Conservation (phyloP, 176 grass and related monocot species). For the Juncus inflexus region DNA sequence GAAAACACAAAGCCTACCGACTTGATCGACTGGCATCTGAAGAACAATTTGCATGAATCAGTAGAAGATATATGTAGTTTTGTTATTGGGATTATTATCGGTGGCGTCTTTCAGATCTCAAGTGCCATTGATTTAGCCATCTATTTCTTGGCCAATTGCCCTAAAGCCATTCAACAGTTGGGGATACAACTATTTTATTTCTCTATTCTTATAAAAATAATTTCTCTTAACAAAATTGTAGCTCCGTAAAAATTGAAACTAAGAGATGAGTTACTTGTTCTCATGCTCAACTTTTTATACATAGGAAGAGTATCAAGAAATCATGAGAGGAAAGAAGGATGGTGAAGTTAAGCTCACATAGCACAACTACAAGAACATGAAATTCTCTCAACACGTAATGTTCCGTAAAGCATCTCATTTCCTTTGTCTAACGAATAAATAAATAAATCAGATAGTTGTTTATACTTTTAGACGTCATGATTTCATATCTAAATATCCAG, state of each 20-base stretch:
- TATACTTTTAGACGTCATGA: no score
- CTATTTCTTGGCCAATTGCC: conserved; percentile 25
- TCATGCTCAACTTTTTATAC: no score
- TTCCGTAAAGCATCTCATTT: neutral
- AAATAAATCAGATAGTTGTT: no score
- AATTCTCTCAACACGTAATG: conserved; percentile 30
- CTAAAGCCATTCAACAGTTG: conserved; percentile 27
- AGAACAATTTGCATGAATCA: conserved; percentile 1
- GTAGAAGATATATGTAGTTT: conserved; percentile 16
- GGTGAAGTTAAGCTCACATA: conserved; percentile 11
- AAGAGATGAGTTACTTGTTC: no score
- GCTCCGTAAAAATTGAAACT: no score
- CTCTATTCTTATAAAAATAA: no score
- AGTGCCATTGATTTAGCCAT: conserved; percentile 17
- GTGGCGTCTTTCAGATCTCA: neutral
- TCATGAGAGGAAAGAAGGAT: neutral
- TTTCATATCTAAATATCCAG: neutral
- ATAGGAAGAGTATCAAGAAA: conserved; percentile 24
- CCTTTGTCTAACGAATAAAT: no score
- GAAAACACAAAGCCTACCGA: conserved; percentile 6
- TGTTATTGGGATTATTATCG: conserved; percentile 20
- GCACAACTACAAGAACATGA: conserved; percentile 35
- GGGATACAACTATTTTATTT: neutral
- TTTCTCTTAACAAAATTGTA: no score
- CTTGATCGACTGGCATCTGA: conserved; percentile 16